Conservation (phyloP, 495 filamentous ascomycete species). For the Thermochaetoides thermophila region DNA sequence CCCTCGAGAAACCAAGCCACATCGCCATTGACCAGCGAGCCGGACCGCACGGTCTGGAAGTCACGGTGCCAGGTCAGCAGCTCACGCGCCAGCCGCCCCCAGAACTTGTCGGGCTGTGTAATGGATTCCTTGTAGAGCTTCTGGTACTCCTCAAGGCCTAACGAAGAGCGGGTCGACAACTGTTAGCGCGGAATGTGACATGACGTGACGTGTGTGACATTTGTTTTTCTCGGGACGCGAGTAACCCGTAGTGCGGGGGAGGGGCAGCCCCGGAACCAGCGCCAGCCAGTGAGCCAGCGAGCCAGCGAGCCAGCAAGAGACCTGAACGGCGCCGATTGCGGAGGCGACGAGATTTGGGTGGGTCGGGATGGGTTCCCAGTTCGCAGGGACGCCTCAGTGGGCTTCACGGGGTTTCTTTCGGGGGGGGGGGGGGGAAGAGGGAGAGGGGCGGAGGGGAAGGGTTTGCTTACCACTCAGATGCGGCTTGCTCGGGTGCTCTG, state of each 20-base stretch:
- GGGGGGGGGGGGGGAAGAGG: neutral
- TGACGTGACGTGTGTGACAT: too few relatives aligned
- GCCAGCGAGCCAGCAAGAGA: neutral
- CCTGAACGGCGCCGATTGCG: neutral
- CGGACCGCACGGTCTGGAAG: slow-evolving; percentile 78
- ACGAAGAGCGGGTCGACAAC: slow-evolving; percentile 2
- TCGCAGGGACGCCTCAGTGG: slow-evolving; percentile 1
- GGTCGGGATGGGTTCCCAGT: neutral
- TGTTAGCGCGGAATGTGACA: slow-evolving; percentile 8
- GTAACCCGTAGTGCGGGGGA: too few relatives aligned
- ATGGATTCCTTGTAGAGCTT: slow-evolving; percentile 93
- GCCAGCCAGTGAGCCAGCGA: too few relatives aligned
- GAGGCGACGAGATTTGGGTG: neutral
- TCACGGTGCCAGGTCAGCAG: slow-evolving; percentile 81
- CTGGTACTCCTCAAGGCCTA: slow-evolving; percentile 72
- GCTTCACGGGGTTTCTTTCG: neutral
- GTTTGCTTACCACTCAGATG: slow-evolving; percentile 33
- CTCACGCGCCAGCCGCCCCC: slow-evolving; percentile 72
- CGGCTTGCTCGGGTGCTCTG: slow-evolving; percentile 46
- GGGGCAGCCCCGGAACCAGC: too few relatives aligned
- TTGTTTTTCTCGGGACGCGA: too few relatives aligned
- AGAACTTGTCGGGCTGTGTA: slow-evolving; percentile 79
- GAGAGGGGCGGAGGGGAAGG: slow-evolving; percentile 1
- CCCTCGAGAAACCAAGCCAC: slow-evolving; percentile 92
- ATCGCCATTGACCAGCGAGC: slow-evolving; percentile 68